phyloP scores from a whole-genome alignment of 345 rosid species.

The Eucalyptus camaldulensis region DNA sequence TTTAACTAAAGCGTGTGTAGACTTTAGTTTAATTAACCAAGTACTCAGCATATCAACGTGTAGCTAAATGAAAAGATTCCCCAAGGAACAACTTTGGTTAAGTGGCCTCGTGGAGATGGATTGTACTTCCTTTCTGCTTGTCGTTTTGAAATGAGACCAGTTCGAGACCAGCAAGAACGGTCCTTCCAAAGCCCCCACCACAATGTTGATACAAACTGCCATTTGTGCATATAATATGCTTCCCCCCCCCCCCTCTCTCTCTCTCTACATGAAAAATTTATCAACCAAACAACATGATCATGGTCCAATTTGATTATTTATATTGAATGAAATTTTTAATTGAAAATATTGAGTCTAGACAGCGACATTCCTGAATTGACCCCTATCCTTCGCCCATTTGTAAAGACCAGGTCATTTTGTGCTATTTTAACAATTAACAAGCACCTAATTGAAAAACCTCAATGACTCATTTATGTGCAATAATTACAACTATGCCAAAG shows the following conservation, averaged over 20 bases:
- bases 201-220: not conserved
- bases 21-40: not conserved
- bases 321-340: not conserved
- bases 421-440: not conserved
- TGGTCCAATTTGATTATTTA: not conserved
- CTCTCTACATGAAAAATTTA: not conserved
- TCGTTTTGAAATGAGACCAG: not conserved
- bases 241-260: not conserved
- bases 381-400: not conserved
- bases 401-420: not conserved
- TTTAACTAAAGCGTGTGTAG: not conserved
- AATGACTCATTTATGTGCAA: not conserved
- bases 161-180: not conserved
- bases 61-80: not conserved
- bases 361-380: not conserved
- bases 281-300: not conserved
- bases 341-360: not conserved
- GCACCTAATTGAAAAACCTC: not conserved
- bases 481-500: not conserved
- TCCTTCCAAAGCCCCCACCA: not conserved
- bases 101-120: not conserved
- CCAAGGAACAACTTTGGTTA: not conserved
- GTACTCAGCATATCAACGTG: not conserved
- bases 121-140: not conserved
- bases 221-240: not conserved